These are phyloP conservation scores for Tulasnella sp. DNA, from an alignment of 768 basidiomycete genomes.

Conservation along the genomic window DNA sequence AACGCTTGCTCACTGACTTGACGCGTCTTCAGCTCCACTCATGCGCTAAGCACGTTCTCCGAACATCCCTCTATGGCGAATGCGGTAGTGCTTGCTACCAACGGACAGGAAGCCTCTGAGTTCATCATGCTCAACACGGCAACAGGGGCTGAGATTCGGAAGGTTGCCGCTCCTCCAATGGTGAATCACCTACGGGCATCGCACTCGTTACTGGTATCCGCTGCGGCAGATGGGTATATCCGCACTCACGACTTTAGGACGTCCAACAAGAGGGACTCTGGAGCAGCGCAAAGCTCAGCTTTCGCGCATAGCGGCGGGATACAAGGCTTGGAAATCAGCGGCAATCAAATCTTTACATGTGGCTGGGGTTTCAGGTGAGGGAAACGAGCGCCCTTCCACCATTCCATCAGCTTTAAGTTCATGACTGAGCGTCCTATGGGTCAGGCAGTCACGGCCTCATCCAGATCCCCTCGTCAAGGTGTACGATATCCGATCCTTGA, in stretches of 20 bases:
- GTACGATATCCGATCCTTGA: conserved; percentile 78
- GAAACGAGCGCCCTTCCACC: background rate
- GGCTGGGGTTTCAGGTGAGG: conserved; percentile 75
- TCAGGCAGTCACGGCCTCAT: conserved; percentile 74
- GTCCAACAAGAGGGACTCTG: conserved; percentile 37
- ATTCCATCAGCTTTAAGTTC: background rate
- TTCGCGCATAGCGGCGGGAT: conserved; percentile 76
- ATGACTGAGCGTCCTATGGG: background rate
- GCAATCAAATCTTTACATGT: conserved; percentile 75
- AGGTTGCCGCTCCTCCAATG: conserved; percentile 44
- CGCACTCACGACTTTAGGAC: conserved; percentile 63
- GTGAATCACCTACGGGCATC: conserved; percentile 58
- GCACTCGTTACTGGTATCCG: conserved; percentile 53
- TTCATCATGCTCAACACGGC: conserved; percentile 61
- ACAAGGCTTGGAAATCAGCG: conserved; percentile 67
- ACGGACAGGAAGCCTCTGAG: conserved; percentile 37
- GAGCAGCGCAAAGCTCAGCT: conserved; percentile 40
- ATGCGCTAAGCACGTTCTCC: conserved; percentile 21
- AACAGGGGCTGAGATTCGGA: conserved; percentile 55
- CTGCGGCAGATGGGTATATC: conserved; percentile 62
- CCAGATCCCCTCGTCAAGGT: conserved; percentile 90
- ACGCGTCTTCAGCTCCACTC: conserved; percentile 10
- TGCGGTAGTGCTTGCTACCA: conserved; percentile 49
- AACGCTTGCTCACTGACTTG: conserved; percentile 28
- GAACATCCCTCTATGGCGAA: conserved; percentile 34